Percentiles rank a stretch among this genome's conserved stretches.
Conservation (phyloP, 2,329 filamentous ascomycete species). For the Dothideomycetes sp. region DNA sequence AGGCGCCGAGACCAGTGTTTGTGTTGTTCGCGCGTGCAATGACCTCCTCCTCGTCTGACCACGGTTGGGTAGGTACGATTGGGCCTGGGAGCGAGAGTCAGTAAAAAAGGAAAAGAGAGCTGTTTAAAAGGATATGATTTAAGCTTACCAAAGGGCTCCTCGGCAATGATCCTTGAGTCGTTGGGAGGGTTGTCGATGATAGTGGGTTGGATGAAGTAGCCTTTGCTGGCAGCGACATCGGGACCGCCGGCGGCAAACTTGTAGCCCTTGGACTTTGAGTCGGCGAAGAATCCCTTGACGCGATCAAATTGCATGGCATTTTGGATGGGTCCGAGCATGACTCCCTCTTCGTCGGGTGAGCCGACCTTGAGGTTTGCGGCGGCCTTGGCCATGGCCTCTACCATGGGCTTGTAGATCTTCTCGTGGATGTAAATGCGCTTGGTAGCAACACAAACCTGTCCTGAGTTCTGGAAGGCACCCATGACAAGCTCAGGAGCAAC, state of each 20-base stretch:
- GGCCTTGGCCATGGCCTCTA: conserved; percentile 35
- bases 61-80: conserved; percentile 37
- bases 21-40: conserved; percentile 37
- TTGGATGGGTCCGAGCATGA: conserved; percentile 46
- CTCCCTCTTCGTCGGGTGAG: conserved; percentile 24
- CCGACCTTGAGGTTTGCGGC: conserved; percentile 35
- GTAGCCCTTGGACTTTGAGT: conserved; percentile 26
- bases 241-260: conserved; percentile 46
- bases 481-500: conserved; percentile 38
- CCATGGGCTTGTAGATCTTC: conserved; percentile 39
- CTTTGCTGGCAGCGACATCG: conserved; percentile 30
- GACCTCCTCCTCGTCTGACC: conserved; percentile 36
- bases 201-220: conserved; percentile 30
- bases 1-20: conserved; percentile 41
- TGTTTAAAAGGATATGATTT: no score
- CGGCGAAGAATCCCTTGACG: conserved; percentile 30
- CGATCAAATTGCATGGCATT: conserved; percentile 47
- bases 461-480: conserved; percentile 42
- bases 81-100: conserved; percentile 18
- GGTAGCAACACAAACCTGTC: conserved; percentile 36
- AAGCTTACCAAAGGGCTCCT: conserved; percentile 39
- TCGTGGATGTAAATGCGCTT: conserved; percentile 49
- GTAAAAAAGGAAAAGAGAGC: not conserved
- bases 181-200: conserved; percentile 37
- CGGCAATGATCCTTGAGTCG: conserved; percentile 27